These are phyloP conservation scores for Fusarium secorum DNA, from an alignment of 2,329 filamentous ascomycete genomes.

Conservation along the genomic window DNA sequence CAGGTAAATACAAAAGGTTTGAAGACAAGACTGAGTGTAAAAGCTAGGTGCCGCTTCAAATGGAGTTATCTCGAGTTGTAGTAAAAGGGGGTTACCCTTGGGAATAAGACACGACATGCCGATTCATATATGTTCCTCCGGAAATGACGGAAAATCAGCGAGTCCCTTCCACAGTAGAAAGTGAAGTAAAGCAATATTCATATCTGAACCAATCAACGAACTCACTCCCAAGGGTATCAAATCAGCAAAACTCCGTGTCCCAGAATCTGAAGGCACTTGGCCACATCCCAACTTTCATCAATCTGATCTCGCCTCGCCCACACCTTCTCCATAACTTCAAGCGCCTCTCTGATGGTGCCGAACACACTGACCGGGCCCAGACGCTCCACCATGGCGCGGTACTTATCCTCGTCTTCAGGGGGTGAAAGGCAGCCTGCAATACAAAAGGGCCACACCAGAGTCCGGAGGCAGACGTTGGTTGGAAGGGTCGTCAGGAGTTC, in stretches of 20 bases:
- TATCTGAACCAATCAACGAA: background rate
- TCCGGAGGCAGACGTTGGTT: constrained; percentile 44
- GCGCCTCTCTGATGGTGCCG: constrained; percentile 54
- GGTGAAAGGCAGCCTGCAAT: constrained; percentile 53
- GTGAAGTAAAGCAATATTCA: background rate
- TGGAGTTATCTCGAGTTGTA: background rate
- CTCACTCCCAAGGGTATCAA: constrained; percentile 41
- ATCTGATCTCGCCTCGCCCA: constrained; percentile 52
- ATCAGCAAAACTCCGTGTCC: constrained; percentile 52
- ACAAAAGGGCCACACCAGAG: constrained; percentile 53
- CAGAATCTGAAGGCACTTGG: constrained; percentile 52
- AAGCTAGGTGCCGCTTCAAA: too few species aligned
- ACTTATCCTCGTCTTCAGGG: constrained; percentile 52
- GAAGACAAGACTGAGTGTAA: background rate
- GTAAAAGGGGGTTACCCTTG: background rate
- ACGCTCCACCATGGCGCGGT: constrained; percentile 50
- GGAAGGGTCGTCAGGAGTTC: constrained; percentile 47
- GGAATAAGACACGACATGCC: background rate
- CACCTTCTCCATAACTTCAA: constrained; percentile 56
- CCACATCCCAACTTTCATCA: constrained; percentile 55
- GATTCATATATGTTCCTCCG: background rate
- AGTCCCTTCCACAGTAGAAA: background rate
- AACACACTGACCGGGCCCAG: constrained; percentile 56
- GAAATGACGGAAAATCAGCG: background rate
- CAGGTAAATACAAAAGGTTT: background rate